Percentiles rank a stretch among this genome's conserved stretches.
Evolutionary conservation across 768 basidiomycete species (phyloP).

Genomic region (Leccinum ochraceum): DNA sequence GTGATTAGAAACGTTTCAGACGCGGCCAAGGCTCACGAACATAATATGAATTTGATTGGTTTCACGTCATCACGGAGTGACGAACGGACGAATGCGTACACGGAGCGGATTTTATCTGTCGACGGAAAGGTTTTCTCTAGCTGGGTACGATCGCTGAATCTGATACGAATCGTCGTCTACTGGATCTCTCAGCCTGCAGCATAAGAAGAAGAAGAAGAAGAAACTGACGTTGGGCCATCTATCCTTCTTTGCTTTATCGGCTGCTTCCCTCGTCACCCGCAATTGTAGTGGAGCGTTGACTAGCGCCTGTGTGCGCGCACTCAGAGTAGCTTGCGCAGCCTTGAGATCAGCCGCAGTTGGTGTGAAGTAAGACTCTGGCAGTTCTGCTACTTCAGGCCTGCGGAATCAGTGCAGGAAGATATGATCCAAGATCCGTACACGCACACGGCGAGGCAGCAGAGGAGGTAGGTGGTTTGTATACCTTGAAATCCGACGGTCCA

Average conservation of each 20-base stretch:
- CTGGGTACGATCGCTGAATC: slow-evolving; percentile 79
- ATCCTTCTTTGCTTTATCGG: slow-evolving; percentile 57
- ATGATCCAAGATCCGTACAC: slow-evolving; percentile 20
- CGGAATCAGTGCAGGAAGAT: slow-evolving; percentile 6
- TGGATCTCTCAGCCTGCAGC: slow-evolving; percentile 21
- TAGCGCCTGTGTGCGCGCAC: slow-evolving; percentile 61
- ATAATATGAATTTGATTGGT: slow-evolving; percentile 80
- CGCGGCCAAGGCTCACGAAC: slow-evolving; percentile 45
- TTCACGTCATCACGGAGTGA: slow-evolving; percentile 74
- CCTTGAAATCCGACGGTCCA: slow-evolving; percentile 41
- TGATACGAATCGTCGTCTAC: slow-evolving; percentile 80
- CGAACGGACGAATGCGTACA: slow-evolving; percentile 82
- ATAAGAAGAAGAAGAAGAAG: neutral
- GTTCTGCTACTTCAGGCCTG: slow-evolving; percentile 38
- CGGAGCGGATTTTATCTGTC: slow-evolving; percentile 72
- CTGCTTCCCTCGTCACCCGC: slow-evolving; percentile 61
- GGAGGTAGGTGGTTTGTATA: slow-evolving; percentile 47
- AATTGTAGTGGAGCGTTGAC: slow-evolving; percentile 71
- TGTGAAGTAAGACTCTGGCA: slow-evolving; percentile 75
- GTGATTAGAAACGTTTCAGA: neutral
- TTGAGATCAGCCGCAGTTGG: slow-evolving; percentile 72
- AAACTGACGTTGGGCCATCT: slow-evolving; percentile 69
- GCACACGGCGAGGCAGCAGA: slow-evolving; percentile 34
- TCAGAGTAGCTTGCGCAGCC: slow-evolving; percentile 61
- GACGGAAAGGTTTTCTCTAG: slow-evolving; percentile 81